Evolutionary conservation across 768 basidiomycete species (phyloP), one percentile per base, ranked within the genome.

Genomic region (Phanerochaete sordida): DNA sequence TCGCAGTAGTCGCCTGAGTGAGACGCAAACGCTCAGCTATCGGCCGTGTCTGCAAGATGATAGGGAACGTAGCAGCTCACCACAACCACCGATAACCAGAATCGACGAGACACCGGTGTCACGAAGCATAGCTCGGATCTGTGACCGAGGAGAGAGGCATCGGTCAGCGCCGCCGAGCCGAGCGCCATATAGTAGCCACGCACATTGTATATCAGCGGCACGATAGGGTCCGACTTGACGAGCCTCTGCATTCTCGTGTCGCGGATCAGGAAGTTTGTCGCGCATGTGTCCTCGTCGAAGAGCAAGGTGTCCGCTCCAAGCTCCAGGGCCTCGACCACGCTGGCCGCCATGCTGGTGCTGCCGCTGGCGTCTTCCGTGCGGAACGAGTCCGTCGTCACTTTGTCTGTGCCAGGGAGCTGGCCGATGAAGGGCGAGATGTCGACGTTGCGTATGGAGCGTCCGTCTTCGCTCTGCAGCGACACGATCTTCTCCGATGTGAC

Each of bases 231-330:
- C n/a, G 60, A 53, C 11, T 60, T 45, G 31, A 66, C 45, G 43
- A 66, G 60, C 24, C 37, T 56, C 58, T 63, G 62, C 65, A 66
- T 66, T 27, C 65, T 23, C 26, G 59, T 44, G 23, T 66, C 65
- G 2, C 65, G 62, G 23, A 66, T 66, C 47, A 66, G 56, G 56
- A 61, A 64, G 52, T 62, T 64, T 21, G 65, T 66, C 23, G 65
- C 60, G 30, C 65, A 66, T 16, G 65, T 64, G 43, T 66, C 63
- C 26, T 64, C 63, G 44, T 66, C 65, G 37, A 66, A 64, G 11
- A 64, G 54, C 3, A 64, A 37, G 23, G 47, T 56, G n/a, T 64
- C 63, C 27, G 63, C 65, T 2, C 63, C 63, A 9, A 60, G 27
- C 33, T 64, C 65, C 1, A 66, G 30, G 1, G 56, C 64, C 59